Evolutionary conservation across 2,329 filamentous ascomycete species (phyloP).

Genomic region (Penicillium rolfsii): DNA sequence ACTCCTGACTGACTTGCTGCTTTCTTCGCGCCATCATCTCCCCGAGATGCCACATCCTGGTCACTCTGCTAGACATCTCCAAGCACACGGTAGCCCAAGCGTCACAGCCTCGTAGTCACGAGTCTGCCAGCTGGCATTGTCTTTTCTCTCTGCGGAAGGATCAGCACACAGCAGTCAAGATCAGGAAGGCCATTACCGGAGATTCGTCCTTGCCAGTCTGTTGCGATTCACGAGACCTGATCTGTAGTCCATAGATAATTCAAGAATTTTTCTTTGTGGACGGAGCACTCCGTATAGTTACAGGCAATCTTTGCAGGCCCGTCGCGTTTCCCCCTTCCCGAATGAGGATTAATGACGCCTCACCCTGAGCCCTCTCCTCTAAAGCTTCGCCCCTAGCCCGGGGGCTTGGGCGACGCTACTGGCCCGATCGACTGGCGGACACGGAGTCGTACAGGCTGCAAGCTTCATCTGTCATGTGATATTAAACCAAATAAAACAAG

Average conservation of each 20-base stretch:
- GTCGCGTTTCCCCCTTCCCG: background rate
- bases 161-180: conserved; percentile 11
- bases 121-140: conserved; percentile 29
- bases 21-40: conserved; percentile 26
- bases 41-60: conserved; percentile 29
- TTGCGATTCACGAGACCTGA: background rate
- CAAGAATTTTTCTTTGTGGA: background rate
- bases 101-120: conserved; percentile 32
- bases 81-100: conserved; percentile 25
- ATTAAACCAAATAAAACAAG: conserved; percentile 14
- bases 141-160: background rate
- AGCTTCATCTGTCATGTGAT: conserved; percentile 39
- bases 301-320: background rate
- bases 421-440: conserved; percentile 18
- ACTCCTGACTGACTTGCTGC: conserved; percentile 19
- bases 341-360: background rate
- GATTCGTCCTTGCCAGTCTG: background rate
- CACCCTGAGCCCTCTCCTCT: background rate
- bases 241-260: background rate
- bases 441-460: conserved; percentile 29
- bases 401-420: conserved; percentile 17
- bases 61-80: conserved; percentile 7
- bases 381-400: conserved; percentile 20
- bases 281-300: background rate
- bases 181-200: conserved; percentile 4